These are phyloP conservation scores for Fusarium globosum DNA, from an alignment of 2,329 filamentous ascomycete genomes.

Conservation along the genomic window DNA sequence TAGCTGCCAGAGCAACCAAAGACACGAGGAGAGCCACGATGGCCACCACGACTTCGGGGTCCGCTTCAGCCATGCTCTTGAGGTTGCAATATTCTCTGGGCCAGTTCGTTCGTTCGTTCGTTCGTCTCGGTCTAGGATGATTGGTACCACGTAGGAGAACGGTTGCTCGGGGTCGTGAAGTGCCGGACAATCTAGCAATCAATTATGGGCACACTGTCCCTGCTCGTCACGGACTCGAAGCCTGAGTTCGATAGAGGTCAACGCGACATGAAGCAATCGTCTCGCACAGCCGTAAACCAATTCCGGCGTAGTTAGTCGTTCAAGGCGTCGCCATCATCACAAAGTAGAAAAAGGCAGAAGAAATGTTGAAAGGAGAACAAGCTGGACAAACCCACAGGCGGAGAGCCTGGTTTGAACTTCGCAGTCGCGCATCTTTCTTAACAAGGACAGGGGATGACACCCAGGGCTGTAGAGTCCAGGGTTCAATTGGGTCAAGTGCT, in stretches of 20 bases:
- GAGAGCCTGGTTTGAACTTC: slow-evolving; percentile 35
- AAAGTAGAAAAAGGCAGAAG: not conserved
- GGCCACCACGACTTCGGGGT: slow-evolving; percentile 54
- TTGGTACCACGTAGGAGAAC: not conserved
- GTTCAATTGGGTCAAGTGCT: slow-evolving; percentile 33
- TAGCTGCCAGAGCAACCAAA: slow-evolving; percentile 58
- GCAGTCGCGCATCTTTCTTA: slow-evolving; percentile 12
- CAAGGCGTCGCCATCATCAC: slow-evolving; percentile 17
- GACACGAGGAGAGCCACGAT: slow-evolving; percentile 60
- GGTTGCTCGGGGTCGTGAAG: not conserved
- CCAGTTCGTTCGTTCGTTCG: slow-evolving; percentile 17
- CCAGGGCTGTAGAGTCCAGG: slow-evolving; percentile 28
- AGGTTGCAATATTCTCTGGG: not conserved
- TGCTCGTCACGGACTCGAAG: not conserved
- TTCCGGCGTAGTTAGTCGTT: not conserved
- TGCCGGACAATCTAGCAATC: not conserved
- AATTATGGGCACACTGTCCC: not conserved
- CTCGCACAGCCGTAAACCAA: slow-evolving; percentile 5
- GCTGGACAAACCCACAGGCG: not conserved
- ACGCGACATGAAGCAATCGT: not conserved
- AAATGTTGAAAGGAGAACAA: slow-evolving; percentile 1
- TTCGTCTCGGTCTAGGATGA: not conserved
- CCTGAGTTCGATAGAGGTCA: not conserved
- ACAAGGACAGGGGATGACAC: slow-evolving; percentile 18
- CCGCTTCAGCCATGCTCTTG: slow-evolving; percentile 29